Evolutionary conservation across 208 protist species (phyloP).

Genomic region (Phytomonas francai): DNA sequence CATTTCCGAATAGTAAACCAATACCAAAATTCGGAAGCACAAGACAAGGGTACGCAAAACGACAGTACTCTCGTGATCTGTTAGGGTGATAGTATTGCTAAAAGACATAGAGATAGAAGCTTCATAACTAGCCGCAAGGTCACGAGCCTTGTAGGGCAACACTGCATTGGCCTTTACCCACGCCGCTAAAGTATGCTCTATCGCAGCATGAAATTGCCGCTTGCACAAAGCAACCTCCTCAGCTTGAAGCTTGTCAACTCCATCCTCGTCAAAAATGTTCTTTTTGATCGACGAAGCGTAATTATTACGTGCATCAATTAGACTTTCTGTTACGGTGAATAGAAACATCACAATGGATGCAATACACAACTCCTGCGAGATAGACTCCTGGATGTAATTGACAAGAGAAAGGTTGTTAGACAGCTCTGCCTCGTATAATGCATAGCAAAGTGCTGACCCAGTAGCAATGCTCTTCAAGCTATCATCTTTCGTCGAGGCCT

Average conservation of each 20-base stretch:
- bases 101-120: conserved; percentile 19
- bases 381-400: conserved; percentile 4
- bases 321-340: conserved; percentile 39
- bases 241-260: neutral
- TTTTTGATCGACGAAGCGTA: conserved; percentile 38
- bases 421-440: conserved; percentile 11
- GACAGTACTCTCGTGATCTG: conserved; percentile 20
- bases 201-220: conserved; percentile 9
- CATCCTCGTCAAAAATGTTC: neutral
- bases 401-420: conserved; percentile 11
- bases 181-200: conserved; percentile 11
- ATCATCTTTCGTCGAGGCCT: neutral
- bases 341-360: conserved; percentile 23
- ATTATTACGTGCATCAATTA: conserved; percentile 59
- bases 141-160: conserved; percentile 39
- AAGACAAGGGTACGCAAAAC: conserved; percentile 46
- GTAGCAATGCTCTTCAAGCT: conserved; percentile 5
- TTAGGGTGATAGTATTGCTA: neutral
- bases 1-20: conserved; percentile 21
- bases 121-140: conserved; percentile 38
- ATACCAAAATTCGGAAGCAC: conserved; percentile 60
- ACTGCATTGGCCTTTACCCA: conserved; percentile 35
- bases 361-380: conserved; percentile 25
- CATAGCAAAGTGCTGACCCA: conserved; percentile 14
- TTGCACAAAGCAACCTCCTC: conserved; percentile 13